Percentiles rank a stretch among this genome's conserved stretches.
phyloP scores from a whole-genome alignment of 2,329 filamentous ascomycete species.

The Davidsoniella neocaledoniae region DNA sequence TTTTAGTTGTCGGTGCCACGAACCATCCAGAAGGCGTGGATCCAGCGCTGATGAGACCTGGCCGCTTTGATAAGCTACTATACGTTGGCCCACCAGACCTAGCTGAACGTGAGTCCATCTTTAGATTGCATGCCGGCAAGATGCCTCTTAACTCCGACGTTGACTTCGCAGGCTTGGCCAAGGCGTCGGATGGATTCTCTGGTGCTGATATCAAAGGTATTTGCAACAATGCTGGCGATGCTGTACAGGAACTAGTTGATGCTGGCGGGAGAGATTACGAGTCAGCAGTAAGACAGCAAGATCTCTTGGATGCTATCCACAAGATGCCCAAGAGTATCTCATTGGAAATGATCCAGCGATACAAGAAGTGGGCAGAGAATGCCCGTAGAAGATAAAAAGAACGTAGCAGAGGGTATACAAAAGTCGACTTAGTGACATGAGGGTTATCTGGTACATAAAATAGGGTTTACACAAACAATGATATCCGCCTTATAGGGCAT shows the following conservation, averaged over 20 bases:
- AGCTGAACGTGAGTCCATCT: constrained; percentile 58
- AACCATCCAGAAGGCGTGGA: constrained; percentile 81
- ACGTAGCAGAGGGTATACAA: not conserved
- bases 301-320: constrained; percentile 3
- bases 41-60: constrained; percentile 67
- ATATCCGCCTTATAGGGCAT: not conserved
- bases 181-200: constrained; percentile 57
- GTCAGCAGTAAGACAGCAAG: constrained; percentile 8
- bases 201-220: constrained; percentile 61
- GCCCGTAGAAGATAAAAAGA: constrained; percentile 11
- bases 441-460: no score
- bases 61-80: constrained; percentile 68
- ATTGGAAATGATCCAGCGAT: constrained; percentile 7
- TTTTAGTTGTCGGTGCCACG: constrained; percentile 78
- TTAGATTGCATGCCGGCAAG: constrained; percentile 47
- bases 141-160: constrained; percentile 46
- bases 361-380: constrained; percentile 8
- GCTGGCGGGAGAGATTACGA: constrained; percentile 9
- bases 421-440: not conserved
- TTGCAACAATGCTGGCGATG: constrained; percentile 28
- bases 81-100: constrained; percentile 72
- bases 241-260: constrained; percentile 23
- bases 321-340: constrained; percentile 11
- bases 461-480: no score
- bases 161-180: constrained; percentile 45